Conservation (phyloP, 2,329 filamentous ascomycete genomes). For the Karstenula rhodostoma region DNA sequence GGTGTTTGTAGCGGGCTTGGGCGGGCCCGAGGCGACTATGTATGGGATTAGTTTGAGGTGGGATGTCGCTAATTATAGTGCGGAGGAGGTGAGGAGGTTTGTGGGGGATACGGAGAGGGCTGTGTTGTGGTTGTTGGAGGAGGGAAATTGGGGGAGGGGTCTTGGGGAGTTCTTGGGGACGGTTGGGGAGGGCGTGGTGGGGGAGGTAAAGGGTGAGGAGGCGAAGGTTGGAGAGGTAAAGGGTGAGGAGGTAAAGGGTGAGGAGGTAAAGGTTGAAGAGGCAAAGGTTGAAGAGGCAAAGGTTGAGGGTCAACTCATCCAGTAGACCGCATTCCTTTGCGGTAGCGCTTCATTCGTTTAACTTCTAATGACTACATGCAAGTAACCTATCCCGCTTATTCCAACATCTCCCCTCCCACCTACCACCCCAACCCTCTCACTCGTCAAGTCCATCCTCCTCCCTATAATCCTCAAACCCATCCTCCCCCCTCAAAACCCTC, state of each 20-base stretch:
- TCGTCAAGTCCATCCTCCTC: neutral
- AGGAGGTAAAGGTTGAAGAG: neutral
- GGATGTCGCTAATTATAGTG: conserved; percentile 10
- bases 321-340: too few species aligned
- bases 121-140: conserved; percentile 12
- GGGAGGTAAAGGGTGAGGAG: neutral
- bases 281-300: neutral
- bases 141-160: conserved; percentile 2
- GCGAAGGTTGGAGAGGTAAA: too few species aligned
- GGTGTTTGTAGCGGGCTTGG: conserved; percentile 11
- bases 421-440: neutral
- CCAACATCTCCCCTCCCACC: too few species aligned
- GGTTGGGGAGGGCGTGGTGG: neutral
- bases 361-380: too few species aligned
- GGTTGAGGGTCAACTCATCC: neutral
- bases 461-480: too few species aligned
- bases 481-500: too few species aligned
- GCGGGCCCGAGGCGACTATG: conserved; percentile 1
- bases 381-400: too few species aligned
- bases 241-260: neutral
- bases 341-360: too few species aligned
- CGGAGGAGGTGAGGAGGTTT: conserved; percentile 1
- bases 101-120: conserved; percentile 9
- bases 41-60: conserved; percentile 9
- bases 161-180: conserved; percentile 1